phyloP scores from a whole-genome alignment of 139 green algal species.

The Astrephomene gubernaculifera region DNA sequence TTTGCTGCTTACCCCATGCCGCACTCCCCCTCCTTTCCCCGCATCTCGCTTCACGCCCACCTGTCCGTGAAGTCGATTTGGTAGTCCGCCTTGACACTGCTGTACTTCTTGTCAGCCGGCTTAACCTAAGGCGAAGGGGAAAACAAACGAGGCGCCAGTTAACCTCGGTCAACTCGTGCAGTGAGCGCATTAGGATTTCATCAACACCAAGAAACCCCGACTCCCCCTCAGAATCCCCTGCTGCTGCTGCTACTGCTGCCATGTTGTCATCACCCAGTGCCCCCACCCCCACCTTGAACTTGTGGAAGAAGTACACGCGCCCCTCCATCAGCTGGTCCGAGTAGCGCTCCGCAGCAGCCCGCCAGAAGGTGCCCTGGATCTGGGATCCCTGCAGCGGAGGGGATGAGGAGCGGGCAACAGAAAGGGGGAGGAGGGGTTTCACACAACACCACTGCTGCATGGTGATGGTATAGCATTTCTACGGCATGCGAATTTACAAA shows the following conservation, averaged over 20 bases:
- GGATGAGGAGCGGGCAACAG: not conserved
- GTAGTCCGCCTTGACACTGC: conserved; percentile 81
- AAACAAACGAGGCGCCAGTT: not conserved
- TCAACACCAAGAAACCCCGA: no score
- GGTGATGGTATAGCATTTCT: no score
- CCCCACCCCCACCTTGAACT: conserved; percentile 48
- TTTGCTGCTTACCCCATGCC: no score
- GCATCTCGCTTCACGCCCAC: conserved; percentile 29
- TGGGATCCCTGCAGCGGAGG: no score
- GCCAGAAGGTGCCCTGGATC: conserved; percentile 89
- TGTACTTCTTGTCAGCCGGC: conserved; percentile 84
- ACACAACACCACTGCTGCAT: no score
- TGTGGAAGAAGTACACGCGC: conserved; percentile 54
- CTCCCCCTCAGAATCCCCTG: no score
- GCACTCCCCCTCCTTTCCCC: no score
- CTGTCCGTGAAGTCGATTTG: conserved; percentile 76
- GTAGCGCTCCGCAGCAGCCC: conserved; percentile 55
- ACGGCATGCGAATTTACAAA: no score
- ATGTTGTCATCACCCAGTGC: not conserved
- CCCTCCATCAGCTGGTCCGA: conserved; percentile 64
- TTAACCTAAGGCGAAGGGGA: conserved; percentile 45
- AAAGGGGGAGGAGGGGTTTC: no score
- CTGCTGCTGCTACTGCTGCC: no score
- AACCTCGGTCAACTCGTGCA: no score
- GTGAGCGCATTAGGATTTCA: no score